A percentile compares a stretch with the other conserved stretches of the same genome.
Conservation (phyloP, 371 early-diverging fungal species). For the Fennellomyces sp. region DNA sequence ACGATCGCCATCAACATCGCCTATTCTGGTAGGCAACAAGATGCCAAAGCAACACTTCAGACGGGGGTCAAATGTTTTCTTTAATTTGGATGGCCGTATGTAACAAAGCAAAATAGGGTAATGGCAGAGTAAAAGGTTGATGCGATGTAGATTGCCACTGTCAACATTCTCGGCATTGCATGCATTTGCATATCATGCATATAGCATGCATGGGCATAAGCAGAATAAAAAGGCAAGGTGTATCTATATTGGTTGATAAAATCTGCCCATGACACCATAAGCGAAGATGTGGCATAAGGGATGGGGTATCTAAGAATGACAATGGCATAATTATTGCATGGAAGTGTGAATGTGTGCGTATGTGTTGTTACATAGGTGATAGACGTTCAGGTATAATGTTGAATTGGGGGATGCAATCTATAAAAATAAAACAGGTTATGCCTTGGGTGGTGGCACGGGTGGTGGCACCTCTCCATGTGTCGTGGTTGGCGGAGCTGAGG, state of each 20-base stretch:
- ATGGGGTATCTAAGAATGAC: conserved; percentile 1
- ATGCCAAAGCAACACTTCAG: too few relatives aligned
- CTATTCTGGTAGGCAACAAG: too few relatives aligned
- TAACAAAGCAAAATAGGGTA: too few relatives aligned
- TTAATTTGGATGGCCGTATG: too few relatives aligned
- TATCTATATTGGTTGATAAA: conserved; percentile 1
- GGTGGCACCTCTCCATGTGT: not conserved
- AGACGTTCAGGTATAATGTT: not conserved
- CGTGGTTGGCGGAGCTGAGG: not conserved
- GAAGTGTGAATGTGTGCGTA: not conserved
- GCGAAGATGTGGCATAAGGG: conserved; percentile 8
- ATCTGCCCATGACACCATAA: conserved; percentile 4
- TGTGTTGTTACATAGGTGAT: too few relatives aligned
- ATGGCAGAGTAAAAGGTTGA: too few relatives aligned
- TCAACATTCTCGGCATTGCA: too few relatives aligned
- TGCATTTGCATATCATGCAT: not conserved
- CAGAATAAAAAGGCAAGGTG: not conserved
- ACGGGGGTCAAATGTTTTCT: too few relatives aligned
- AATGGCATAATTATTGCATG: conserved; percentile 3
- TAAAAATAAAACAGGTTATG: not conserved
- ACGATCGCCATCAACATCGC: too few relatives aligned
- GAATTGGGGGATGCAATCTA: not conserved
- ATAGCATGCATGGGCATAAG: not conserved
- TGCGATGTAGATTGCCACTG: too few relatives aligned
- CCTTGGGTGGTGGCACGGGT: not conserved